Evolutionary conservation across 2,329 filamentous ascomycete species (phyloP).

Genomic region (Knoxdaviesia capensis): DNA sequence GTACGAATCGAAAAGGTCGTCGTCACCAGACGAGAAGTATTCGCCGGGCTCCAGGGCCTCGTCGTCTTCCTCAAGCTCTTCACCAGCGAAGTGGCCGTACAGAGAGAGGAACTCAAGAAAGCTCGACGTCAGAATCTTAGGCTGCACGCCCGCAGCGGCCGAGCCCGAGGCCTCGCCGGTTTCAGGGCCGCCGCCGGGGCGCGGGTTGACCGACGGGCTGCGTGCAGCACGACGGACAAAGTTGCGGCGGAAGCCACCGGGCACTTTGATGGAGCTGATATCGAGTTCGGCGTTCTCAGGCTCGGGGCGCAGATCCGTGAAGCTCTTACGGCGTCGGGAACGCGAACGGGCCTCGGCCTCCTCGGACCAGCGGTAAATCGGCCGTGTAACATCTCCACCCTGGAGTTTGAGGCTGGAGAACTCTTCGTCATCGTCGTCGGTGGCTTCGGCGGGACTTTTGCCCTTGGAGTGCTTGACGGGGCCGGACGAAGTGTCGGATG

Average conservation of each 20-base stretch:
- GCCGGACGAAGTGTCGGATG: constrained; percentile 24
- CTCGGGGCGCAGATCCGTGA: constrained; percentile 55
- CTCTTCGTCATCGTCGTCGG: constrained; percentile 42
- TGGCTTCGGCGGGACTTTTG: constrained; percentile 26
- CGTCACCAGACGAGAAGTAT: constrained; percentile 70
- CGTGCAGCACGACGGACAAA: constrained; percentile 60
- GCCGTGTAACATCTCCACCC: constrained; percentile 82
- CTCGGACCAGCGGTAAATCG: constrained; percentile 94
- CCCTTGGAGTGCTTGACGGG: constrained; percentile 25
- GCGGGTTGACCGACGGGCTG: constrained; percentile 28
- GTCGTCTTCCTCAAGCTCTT: constrained; percentile 91
- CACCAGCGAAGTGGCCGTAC: constrained; percentile 94
- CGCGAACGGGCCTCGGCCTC: constrained; percentile 54
- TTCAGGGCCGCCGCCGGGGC: constrained; percentile 12
- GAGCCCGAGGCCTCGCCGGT: constrained; percentile 9
- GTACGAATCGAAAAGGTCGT: constrained; percentile 31
- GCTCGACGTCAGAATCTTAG: constrained; percentile 64
- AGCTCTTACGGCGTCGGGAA: constrained; percentile 70
- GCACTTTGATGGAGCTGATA: constrained; percentile 79
- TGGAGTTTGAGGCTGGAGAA: constrained; percentile 89
- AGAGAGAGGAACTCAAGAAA: constrained; percentile 91
- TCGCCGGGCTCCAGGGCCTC: constrained; percentile 73
- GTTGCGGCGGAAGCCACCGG: constrained; percentile 83
- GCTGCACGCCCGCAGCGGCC: constrained; percentile 13
- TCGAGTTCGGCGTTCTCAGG: constrained; percentile 66